These are phyloP conservation scores for Aspergillus cristatus DNA, from an alignment of 495 filamentous ascomycete genomes.

Conservation along the genomic window DNA sequence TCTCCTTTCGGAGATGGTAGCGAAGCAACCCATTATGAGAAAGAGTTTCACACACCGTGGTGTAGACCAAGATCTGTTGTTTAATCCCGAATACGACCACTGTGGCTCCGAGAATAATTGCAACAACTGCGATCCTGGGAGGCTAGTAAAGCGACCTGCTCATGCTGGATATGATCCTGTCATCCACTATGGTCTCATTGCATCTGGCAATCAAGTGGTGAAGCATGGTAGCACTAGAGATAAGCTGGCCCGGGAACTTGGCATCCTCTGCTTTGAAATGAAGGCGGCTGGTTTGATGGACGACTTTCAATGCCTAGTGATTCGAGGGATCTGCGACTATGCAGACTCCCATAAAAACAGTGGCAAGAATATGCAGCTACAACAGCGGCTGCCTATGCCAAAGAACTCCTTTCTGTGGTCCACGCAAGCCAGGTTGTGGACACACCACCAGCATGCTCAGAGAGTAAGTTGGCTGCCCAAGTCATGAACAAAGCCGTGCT, in stretches of 20 bases:
- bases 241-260: slow-evolving; percentile 19
- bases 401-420: slow-evolving; percentile 17
- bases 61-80: slow-evolving; percentile 18
- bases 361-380: slow-evolving; percentile 28
- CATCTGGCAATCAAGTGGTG: slow-evolving; percentile 29
- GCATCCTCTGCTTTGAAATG: slow-evolving; percentile 12
- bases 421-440: slow-evolving; percentile 3
- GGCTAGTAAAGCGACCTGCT: slow-evolving; percentile 6
- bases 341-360: slow-evolving; percentile 27
- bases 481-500: not conserved
- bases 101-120: slow-evolving; percentile 7
- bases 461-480: not conserved
- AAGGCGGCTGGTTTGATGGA: slow-evolving; percentile 17
- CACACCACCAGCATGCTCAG: not conserved
- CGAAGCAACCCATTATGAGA: slow-evolving; percentile 9
- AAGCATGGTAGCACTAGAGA: slow-evolving; percentile 23
- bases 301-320: slow-evolving; percentile 23
- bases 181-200: slow-evolving; percentile 30
- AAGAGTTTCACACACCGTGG: slow-evolving; percentile 12
- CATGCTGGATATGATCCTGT: slow-evolving; percentile 4
- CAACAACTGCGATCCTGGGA: slow-evolving; percentile 9
- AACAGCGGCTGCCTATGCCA: slow-evolving; percentile 21
- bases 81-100: slow-evolving; percentile 19
- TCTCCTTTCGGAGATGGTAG: slow-evolving; percentile 10
- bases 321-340: slow-evolving; percentile 31